phyloP scores from a whole-genome alignment of 768 basidiomycete genomes.

The Podaxis pistillaris region DNA sequence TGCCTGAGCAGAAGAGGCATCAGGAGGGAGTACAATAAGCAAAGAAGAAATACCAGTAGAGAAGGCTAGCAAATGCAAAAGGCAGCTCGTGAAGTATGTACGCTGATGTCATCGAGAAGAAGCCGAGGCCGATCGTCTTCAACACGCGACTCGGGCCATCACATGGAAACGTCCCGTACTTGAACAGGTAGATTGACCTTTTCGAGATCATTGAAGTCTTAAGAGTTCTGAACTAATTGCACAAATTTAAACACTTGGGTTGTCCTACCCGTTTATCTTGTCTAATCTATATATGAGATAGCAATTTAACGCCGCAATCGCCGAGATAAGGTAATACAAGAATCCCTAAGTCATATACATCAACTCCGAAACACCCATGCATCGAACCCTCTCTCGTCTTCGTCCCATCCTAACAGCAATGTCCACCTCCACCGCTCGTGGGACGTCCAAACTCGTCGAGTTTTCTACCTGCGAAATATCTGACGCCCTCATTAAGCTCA shows the following conservation, averaged over 20 bases:
- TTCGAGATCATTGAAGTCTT: neutral
- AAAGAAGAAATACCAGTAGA: too few species aligned
- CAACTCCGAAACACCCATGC: neutral
- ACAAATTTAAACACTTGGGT: neutral
- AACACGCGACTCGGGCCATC: neutral
- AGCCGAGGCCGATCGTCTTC: neutral
- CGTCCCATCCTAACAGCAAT: conserved; percentile 17
- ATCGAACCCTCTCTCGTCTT: conserved; percentile 18
- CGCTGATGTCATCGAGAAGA: neutral
- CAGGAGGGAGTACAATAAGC: neutral
- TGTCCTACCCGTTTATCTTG: neutral
- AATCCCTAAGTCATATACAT: neutral
- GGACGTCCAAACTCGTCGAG: conserved; percentile 24
- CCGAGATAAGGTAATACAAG: neutral
- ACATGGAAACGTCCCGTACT: neutral
- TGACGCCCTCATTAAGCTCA: conserved; percentile 84
- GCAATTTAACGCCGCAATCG: neutral
- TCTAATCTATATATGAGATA: neutral
- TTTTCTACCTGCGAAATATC: conserved; percentile 84
- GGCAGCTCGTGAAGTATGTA: neutral
- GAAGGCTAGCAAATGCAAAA: neutral
- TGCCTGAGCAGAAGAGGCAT: neutral
- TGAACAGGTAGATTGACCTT: neutral
- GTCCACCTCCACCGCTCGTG: conserved; percentile 14
- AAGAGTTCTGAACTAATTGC: neutral